Conservation (phyloP, 73 alveolate species). For the Paraurostyla sp. region DNA sequence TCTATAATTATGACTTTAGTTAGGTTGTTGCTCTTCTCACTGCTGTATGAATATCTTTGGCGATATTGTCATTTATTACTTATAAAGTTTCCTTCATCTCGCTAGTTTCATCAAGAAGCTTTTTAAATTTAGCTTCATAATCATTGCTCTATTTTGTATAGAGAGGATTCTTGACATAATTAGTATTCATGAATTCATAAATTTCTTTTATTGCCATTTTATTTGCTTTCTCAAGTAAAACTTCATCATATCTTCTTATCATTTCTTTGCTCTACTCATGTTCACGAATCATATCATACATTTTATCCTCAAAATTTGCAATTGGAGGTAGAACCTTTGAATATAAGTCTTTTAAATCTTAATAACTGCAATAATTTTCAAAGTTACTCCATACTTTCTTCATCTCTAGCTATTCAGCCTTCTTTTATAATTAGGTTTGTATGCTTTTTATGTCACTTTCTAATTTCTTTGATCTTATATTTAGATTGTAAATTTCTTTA, state of each 20-base stretch:
- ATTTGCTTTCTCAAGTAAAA: conserved; percentile 18
- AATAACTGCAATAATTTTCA: neutral
- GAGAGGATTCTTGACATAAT: neutral
- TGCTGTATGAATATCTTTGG: conserved; percentile 25
- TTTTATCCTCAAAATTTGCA: conserved; percentile 1
- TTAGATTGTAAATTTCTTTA: neutral
- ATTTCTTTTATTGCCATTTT: conserved; percentile 32
- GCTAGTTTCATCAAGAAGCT: neutral
- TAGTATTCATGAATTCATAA: neutral
- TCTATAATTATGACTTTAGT: neutral
- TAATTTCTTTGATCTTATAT: neutral
- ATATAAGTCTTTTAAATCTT: conserved; percentile 38
- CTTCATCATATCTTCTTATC: conserved; percentile 51
- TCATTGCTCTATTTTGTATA: neutral
- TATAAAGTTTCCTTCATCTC: neutral
- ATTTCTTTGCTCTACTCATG: conserved; percentile 41
- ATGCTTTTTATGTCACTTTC: neutral
- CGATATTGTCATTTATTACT: neutral
- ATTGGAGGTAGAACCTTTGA: conserved; percentile 33
- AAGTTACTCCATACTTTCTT: conserved; percentile 11
- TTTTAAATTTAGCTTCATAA: neutral
- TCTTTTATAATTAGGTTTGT: neutral
- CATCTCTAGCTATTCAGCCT: neutral
- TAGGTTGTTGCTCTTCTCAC: neutral
- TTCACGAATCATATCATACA: neutral